Conservation (phyloP, 129 eudicot species). For the Chrysanthemum lavandulifolium region DNA sequence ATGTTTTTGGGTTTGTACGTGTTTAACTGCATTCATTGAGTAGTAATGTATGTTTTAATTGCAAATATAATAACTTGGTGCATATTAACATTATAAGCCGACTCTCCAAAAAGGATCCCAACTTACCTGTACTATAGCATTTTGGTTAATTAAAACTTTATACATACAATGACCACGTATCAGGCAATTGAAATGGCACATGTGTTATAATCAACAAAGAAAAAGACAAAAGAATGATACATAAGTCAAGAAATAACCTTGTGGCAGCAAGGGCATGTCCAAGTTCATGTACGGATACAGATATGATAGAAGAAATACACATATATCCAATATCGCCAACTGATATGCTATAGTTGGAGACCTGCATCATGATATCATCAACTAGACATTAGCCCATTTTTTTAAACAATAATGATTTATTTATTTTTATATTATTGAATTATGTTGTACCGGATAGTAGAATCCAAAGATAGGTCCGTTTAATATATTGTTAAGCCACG, state of each 20-base stretch:
- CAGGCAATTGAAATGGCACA: too few species aligned
- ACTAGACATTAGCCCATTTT: not conserved
- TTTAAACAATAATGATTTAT: not conserved
- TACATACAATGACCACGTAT: too few species aligned
- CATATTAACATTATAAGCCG: too few species aligned
- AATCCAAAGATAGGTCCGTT: constrained; percentile 48
- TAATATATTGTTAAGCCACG: constrained; percentile 33
- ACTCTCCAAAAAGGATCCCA: too few species aligned
- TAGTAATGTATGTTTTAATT: too few species aligned
- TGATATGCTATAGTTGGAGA: constrained; percentile 43
- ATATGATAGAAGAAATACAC: constrained; percentile 54
- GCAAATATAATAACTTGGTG: too few species aligned
- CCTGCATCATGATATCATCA: constrained; percentile 39
- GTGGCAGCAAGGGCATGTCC: constrained; percentile 98
- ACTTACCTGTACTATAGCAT: too few species aligned
- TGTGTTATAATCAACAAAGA: not conserved
- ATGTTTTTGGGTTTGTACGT: too few species aligned
- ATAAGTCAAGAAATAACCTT: constrained; percentile 50
- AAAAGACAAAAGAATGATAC: constrained; percentile 2
- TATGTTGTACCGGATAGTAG: constrained; percentile 51
- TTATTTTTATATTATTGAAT: not conserved
- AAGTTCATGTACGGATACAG: constrained; percentile 73
- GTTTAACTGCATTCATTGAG: too few species aligned
- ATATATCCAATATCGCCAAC: constrained; percentile 56
- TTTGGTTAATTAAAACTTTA: too few species aligned